A percentile compares a stretch with the other conserved stretches of the same genome.
Evolutionary conservation across 345 rosid genomes (phyloP).

Genomic region (Psidium guajava): DNA sequence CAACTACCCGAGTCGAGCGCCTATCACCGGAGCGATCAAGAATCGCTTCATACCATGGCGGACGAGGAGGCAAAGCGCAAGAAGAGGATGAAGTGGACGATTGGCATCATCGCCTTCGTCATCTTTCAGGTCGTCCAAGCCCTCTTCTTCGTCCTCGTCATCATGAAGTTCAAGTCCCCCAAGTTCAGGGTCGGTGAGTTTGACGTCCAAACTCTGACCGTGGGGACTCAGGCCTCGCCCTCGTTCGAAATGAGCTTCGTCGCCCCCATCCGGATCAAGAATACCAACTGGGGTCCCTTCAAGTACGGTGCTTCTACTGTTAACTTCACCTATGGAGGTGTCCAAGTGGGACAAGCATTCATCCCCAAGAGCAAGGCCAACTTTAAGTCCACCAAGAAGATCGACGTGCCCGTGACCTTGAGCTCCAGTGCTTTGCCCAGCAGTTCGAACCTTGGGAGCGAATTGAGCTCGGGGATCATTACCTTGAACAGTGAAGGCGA

Average conservation of each 20-base stretch:
- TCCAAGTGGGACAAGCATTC: neutral
- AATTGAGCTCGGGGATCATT: neutral
- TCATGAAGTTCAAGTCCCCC: slow-evolving; percentile 9
- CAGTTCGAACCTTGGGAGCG: neutral
- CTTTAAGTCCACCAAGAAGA: slow-evolving; percentile 5
- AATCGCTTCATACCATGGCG: neutral
- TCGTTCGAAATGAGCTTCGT: neutral
- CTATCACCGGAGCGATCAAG: neutral
- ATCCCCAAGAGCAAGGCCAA: slow-evolving; percentile 3
- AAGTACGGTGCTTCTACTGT: slow-evolving; percentile 1
- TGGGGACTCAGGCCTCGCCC: neutral
- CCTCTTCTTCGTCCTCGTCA: slow-evolving; percentile 5
- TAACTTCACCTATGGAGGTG: neutral
- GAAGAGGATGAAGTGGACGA: slow-evolving; percentile 12
- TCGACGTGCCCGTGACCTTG: neutral
- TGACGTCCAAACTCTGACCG: neutral
- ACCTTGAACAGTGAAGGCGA: neutral
- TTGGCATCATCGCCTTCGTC: slow-evolving; percentile 2
- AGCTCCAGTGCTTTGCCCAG: neutral
- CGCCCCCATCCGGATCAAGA: slow-evolving; percentile 3
- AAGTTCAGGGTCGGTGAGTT: slow-evolving; percentile 5
- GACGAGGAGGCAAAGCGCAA: neutral
- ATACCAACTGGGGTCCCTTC: slow-evolving; percentile 3
- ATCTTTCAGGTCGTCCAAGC: slow-evolving; percentile 8
- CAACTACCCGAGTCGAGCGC: neutral